phyloP scores from a whole-genome alignment of 2,329 filamentous ascomycete genomes.

The Penicillium corylophilum region DNA sequence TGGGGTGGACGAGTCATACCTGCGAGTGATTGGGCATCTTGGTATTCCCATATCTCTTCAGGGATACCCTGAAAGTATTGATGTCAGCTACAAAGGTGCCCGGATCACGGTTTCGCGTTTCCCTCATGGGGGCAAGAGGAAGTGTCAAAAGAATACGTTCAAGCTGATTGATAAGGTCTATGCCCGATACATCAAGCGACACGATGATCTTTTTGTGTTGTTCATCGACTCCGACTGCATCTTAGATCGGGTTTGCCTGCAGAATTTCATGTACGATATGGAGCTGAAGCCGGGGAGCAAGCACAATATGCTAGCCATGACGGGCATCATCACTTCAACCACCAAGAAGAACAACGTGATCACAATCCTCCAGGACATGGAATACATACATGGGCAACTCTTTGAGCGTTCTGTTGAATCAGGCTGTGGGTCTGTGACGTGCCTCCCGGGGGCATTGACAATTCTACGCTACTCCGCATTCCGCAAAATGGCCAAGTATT shows the following conservation, averaged over 20 bases:
- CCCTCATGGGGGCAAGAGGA: constrained; percentile 86
- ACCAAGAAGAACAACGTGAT: constrained; percentile 85
- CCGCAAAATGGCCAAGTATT: constrained; percentile 94
- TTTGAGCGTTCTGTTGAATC: constrained; percentile 96
- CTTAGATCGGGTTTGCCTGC: constrained; percentile 83
- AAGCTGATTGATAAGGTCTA: constrained; percentile 93
- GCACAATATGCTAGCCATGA: constrained; percentile 95
- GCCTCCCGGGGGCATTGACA: constrained; percentile 89
- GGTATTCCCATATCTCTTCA: constrained; percentile 72
- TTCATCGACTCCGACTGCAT: constrained; percentile 99
- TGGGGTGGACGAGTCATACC: constrained; percentile 81
- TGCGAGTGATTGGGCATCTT: constrained; percentile 79
- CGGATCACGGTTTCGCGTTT: constrained; percentile 91
- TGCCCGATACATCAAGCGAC: constrained; percentile 75
- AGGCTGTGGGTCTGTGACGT: constrained; percentile 89
- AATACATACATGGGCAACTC: constrained; percentile 94
- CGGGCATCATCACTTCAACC: constrained; percentile 92
- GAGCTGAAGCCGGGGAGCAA: constrained; percentile 90
- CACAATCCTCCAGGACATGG: constrained; percentile 93
- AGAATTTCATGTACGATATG: constrained; percentile 99
- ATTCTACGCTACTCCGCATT: constrained; percentile 96
- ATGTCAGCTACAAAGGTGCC: constrained; percentile 77
- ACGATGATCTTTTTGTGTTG: constrained; percentile 91
- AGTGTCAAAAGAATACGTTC: constrained; percentile 92
- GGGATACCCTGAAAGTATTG: constrained; percentile 83